Conservation (phyloP, 2,329 filamentous ascomycete genomes). For the Nigrospora oryzae region DNA sequence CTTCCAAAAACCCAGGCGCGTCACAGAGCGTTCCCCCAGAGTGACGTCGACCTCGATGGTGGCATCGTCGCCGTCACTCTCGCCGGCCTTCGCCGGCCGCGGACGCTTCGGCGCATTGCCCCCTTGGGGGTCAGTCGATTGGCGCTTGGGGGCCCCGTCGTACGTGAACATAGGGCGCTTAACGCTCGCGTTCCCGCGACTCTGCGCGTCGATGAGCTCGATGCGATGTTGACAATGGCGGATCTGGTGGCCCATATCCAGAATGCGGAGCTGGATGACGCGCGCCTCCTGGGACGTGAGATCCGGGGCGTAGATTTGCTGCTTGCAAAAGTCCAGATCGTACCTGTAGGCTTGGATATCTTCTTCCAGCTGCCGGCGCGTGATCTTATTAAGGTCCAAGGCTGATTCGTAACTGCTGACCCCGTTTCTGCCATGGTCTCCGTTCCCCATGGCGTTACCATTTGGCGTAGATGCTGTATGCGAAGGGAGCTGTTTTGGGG, state of each 20-base stretch:
- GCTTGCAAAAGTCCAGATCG: slow-evolving; percentile 33
- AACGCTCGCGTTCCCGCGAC: slow-evolving; percentile 1
- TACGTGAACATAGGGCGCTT: slow-evolving; percentile 3
- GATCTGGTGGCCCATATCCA: slow-evolving; percentile 35
- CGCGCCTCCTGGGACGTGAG: slow-evolving; percentile 31
- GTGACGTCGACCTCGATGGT: slow-evolving; percentile 6
- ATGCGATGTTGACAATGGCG: slow-evolving; percentile 31
- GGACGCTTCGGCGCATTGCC: neutral
- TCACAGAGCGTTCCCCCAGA: slow-evolving; percentile 15
- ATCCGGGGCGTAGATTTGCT: slow-evolving; percentile 16
- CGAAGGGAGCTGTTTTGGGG: too few species aligned
- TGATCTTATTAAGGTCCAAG: slow-evolving; percentile 18
- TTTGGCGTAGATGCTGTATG: neutral
- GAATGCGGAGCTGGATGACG: slow-evolving; percentile 29
- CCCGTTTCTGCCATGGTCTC: neutral
- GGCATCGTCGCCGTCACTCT: neutral
- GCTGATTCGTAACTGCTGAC: slow-evolving; percentile 14
- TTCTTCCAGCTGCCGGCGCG: slow-evolving; percentile 28
- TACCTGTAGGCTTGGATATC: slow-evolving; percentile 32
- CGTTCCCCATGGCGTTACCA: slow-evolving; percentile 6
- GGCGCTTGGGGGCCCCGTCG: slow-evolving; percentile 2
- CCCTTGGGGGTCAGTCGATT: neutral
- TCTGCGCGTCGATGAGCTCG: slow-evolving; percentile 26
- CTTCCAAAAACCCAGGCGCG: slow-evolving; percentile 37
- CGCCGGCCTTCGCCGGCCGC: slow-evolving; percentile 1